Percentiles rank a stretch among this genome's conserved stretches.
Conservation (phyloP, 768 basidiomycete species). For the Hygrocybe coccinea region DNA sequence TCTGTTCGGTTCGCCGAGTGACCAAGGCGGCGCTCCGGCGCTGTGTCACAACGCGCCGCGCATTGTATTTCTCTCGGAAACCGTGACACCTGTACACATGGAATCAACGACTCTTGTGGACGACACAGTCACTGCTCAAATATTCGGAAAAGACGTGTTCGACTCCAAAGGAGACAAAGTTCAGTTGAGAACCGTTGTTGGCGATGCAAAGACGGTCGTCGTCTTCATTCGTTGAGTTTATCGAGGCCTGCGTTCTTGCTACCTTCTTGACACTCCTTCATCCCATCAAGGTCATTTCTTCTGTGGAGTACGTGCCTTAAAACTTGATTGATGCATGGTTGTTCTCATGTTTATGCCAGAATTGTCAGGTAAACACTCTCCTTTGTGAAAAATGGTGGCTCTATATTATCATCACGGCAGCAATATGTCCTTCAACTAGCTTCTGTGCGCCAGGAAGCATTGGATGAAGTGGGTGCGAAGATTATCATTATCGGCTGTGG, state of each 20-base stretch:
- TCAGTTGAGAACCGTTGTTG: slow-evolving; percentile 49
- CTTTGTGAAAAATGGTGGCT: not conserved
- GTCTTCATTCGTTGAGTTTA: slow-evolving; percentile 54
- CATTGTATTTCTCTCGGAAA: no score
- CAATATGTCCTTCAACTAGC: slow-evolving; percentile 47
- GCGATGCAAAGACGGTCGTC: slow-evolving; percentile 45
- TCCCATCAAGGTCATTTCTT: slow-evolving; percentile 53
- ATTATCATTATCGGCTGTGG: slow-evolving; percentile 60
- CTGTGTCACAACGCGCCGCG: no score
- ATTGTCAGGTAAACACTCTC: slow-evolving; percentile 37
- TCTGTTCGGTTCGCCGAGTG: no score
- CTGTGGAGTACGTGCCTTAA: slow-evolving; percentile 46
- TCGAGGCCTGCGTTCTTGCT: not conserved
- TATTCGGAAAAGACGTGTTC: slow-evolving; percentile 34
- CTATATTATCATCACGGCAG: slow-evolving; percentile 23
- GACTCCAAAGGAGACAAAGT: slow-evolving; percentile 44
- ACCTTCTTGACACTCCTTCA: not conserved
- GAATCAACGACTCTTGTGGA: not conserved
- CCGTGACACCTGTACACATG: no score
- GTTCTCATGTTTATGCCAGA: slow-evolving; percentile 19
- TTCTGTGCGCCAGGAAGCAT: slow-evolving; percentile 34
- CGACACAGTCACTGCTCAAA: not conserved
- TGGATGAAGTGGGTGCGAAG: slow-evolving; percentile 37
- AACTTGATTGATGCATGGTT: not conserved
- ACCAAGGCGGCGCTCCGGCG: no score